Evolutionary conservation across 495 filamentous ascomycete species (phyloP).

Genomic region (Aspergillus campestris): DNA sequence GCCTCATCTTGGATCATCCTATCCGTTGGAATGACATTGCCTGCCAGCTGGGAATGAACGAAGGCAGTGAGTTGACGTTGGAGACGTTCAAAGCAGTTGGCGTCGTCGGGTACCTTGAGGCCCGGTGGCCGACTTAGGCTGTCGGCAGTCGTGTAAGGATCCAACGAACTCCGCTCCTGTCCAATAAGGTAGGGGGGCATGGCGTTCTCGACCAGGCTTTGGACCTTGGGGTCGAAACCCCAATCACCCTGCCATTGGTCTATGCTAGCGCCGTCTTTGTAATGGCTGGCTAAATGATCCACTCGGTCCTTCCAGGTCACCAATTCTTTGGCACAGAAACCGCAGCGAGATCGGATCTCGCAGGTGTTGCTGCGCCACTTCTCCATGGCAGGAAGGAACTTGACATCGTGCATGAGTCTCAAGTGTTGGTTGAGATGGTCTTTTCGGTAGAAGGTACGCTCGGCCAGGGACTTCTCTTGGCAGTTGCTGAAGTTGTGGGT

Average conservation of each 20-base stretch:
- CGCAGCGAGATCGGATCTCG: conserved; percentile 63
- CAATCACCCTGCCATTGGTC: conserved; percentile 72
- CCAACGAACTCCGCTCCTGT: conserved; percentile 26
- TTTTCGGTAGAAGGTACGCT: conserved; percentile 80
- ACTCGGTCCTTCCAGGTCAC: conserved; percentile 65
- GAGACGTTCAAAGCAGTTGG: conserved; percentile 43
- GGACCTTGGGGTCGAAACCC: conserved; percentile 63
- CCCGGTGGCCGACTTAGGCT: conserved; percentile 11
- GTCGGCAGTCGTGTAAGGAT: conserved; percentile 28
- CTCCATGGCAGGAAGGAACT: conserved; percentile 64
- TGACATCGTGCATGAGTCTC: conserved; percentile 67
- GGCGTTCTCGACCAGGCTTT: conserved; percentile 62
- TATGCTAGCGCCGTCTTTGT: conserved; percentile 65
- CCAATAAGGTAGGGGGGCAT: conserved; percentile 54
- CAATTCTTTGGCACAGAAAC: conserved; percentile 59
- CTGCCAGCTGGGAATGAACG: conserved; percentile 37
- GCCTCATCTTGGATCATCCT: conserved; percentile 54
- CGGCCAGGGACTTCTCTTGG: conserved; percentile 60
- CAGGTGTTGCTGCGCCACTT: conserved; percentile 66
- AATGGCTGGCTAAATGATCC: conserved; percentile 66
- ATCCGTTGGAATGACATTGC: conserved; percentile 50
- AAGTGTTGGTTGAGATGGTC: conserved; percentile 84
- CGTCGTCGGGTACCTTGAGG: conserved; percentile 26
- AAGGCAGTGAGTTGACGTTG: conserved; percentile 51
- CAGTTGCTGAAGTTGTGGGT: conserved; percentile 67